These are phyloP conservation scores for Fusarium sublunatum DNA, from an alignment of 2,329 filamentous ascomycete species.

Conservation along the genomic window DNA sequence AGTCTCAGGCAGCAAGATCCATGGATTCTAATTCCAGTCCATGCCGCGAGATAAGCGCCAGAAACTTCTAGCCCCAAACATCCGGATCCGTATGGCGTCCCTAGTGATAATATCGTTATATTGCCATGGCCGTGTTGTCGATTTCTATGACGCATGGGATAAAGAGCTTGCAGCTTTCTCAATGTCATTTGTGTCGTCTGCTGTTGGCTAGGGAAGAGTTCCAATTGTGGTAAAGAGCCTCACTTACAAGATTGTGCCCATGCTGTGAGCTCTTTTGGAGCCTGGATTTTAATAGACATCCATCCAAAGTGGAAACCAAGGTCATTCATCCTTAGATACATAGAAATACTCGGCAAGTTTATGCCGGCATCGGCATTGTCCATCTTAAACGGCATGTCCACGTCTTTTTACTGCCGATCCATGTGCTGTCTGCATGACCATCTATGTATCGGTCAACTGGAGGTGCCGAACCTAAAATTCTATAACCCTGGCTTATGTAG, in stretches of 20 bases:
- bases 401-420: slow-evolving; percentile 2
- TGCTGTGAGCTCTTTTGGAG: slow-evolving; percentile 1
- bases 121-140: slow-evolving; percentile 9
- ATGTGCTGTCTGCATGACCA: slow-evolving; percentile 2
- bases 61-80: slow-evolving; percentile 27
- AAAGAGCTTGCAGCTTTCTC: slow-evolving; percentile 36
- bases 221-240: neutral
- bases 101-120: slow-evolving; percentile 9
- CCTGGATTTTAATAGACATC: neutral
- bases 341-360: slow-evolving; percentile 8
- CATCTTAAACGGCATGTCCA: neutral
- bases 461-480: neutral
- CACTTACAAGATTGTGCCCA: neutral
- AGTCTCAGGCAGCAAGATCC: neutral
- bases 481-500: neutral
- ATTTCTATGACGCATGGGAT: slow-evolving; percentile 21
- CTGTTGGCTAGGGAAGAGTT: slow-evolving; percentile 1
- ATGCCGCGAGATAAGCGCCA: slow-evolving; percentile 39
- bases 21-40: neutral
- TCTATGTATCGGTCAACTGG: neutral
- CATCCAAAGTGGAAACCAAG: slow-evolving; percentile 24
- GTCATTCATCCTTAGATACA: slow-evolving; percentile 12
- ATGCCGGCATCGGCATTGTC: slow-evolving; percentile 9
- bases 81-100: neutral
- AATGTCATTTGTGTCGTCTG: slow-evolving; percentile 12